Base-by-base conservation (phyloP, 257 asterid species). In the Nyctanthes arbortristis region DNA sequence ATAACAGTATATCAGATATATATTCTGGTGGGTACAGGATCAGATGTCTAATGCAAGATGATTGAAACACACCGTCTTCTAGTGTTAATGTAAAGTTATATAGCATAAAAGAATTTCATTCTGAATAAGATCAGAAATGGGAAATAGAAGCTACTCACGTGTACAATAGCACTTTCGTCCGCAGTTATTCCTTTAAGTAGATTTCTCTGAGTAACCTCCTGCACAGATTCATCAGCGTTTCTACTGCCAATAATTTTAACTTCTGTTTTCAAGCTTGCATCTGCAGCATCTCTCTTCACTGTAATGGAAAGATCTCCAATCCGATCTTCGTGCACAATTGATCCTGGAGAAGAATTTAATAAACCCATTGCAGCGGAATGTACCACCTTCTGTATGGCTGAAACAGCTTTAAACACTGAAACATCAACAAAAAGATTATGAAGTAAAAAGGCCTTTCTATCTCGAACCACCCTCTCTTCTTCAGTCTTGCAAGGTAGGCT, bases 371-470 rank as follows among this genome's bases (percentile, higher is more conserved):
- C 74, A 65, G 76, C 61, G 27, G 88, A 85, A 59, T 73, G 80
- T 67, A 91, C 75, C 69, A 82, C 92, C 74, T 79, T 77, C 74
- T 78, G 84, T 76, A 94, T 91, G 81, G 96, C 82, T 49, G 96
- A 86, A 77, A 89, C 97, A 34, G 95, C 99, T 82, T 85, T 91
- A 75, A 85, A 79, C 73, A 79, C 80, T 62, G 99, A 75, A 69
- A 94, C 93, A 63, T 91, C 99, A 43, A 94, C 78, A 78, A 94
- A 94, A 64, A 91, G 95, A 82, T 83, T 94, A 74, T 94, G 99
- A 76, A 94, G 88, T 85, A 94, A 84, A 83, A 94, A 94, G 12
- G 97, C 99, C 84, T 94, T 94, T 57, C 99, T 88, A 74, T 94
- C 99, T 52, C 99, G 85, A 61, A 86, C 83, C 68, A 86, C 93